Conservation (phyloP, 2,329 filamentous ascomycete species). For the Paraphoma sp. region DNA sequence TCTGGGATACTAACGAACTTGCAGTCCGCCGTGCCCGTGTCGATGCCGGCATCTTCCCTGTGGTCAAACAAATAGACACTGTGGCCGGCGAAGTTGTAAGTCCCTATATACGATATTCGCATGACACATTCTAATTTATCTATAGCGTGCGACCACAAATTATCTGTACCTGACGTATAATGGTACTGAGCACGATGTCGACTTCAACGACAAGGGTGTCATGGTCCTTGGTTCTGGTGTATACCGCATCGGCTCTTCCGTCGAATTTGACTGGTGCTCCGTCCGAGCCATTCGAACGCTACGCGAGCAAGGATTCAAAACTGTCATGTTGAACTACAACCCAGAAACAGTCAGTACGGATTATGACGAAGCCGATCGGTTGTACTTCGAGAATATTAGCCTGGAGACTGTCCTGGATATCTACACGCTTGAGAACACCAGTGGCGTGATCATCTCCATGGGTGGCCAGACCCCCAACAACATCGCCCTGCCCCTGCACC, state of each 20-base stretch:
- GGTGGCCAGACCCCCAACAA: slow-evolving; percentile 98
- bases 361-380: slow-evolving; percentile 89
- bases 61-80: slow-evolving; percentile 98
- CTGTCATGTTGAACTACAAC: slow-evolving; percentile 95
- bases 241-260: slow-evolving; percentile 95
- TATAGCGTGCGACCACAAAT: slow-evolving; percentile 91
- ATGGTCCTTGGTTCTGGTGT: slow-evolving; percentile 97
- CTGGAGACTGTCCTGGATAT: slow-evolving; percentile 91
- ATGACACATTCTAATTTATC: too few relatives aligned
- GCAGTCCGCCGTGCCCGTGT: slow-evolving; percentile 83
- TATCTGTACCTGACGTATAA: slow-evolving; percentile 98
- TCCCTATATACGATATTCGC: too few relatives aligned
- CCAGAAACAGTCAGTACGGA: slow-evolving; percentile 90
- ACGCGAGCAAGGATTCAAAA: slow-evolving; percentile 84
- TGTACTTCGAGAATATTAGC: slow-evolving; percentile 97
- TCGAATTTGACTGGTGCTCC: slow-evolving; percentile 99
- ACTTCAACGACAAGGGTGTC: slow-evolving; percentile 86
- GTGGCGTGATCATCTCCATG: slow-evolving; percentile 91
- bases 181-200: slow-evolving; percentile 81
- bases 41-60: slow-evolving; percentile 85
- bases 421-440: slow-evolving; percentile 83
- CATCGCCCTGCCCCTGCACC: slow-evolving; percentile 87
- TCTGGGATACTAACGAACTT: slow-evolving; percentile 93
- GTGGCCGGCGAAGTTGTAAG: slow-evolving; percentile 97
- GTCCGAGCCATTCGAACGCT: slow-evolving; percentile 92